A percentile compares a stretch with the other conserved stretches of the same genome.
These are phyloP conservation scores for Clarireedia sp. DNA, from an alignment of 2,329 filamentous ascomycete species.

Conservation along the genomic window DNA sequence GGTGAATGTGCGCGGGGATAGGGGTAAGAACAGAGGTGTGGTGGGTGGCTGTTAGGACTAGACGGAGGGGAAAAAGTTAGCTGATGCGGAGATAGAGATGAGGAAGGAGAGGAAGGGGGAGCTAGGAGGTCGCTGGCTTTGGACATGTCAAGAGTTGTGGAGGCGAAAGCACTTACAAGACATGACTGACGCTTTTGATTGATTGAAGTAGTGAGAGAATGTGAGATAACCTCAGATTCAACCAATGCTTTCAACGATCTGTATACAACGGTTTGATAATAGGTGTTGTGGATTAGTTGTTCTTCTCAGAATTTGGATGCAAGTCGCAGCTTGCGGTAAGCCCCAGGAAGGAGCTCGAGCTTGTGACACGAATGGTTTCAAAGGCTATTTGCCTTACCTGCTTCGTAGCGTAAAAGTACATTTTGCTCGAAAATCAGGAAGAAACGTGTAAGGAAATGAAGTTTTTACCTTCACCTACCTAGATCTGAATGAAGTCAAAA, in stretches of 20 bases:
- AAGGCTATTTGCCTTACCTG: neutral
- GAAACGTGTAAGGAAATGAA: no score
- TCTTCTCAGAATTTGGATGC: neutral
- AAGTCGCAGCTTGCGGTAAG: neutral
- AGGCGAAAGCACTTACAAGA: constrained; percentile 18
- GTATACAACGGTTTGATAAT: neutral
- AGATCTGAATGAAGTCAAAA: no score
- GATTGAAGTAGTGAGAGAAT: neutral
- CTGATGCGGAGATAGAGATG: neutral
- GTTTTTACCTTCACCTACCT: no score
- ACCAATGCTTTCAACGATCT: neutral
- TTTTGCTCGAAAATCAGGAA: neutral
- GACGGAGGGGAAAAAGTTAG: neutral
- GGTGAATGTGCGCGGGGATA: constrained; percentile 58
- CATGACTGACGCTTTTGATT: constrained; percentile 14
- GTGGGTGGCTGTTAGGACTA: constrained; percentile 22
- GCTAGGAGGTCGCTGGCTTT: no score
- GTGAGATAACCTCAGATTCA: neutral
- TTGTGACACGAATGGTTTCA: constrained; percentile 6
- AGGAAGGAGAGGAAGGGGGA: neutral
- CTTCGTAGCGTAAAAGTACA: neutral
- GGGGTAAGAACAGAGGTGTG: constrained; percentile 52
- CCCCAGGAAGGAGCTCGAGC: neutral
- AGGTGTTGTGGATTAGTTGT: neutral
- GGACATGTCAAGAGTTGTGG: neutral